Conservation (phyloP, 371 early-diverging fungal species). For the Rhizopus stolonifer region DNA sequence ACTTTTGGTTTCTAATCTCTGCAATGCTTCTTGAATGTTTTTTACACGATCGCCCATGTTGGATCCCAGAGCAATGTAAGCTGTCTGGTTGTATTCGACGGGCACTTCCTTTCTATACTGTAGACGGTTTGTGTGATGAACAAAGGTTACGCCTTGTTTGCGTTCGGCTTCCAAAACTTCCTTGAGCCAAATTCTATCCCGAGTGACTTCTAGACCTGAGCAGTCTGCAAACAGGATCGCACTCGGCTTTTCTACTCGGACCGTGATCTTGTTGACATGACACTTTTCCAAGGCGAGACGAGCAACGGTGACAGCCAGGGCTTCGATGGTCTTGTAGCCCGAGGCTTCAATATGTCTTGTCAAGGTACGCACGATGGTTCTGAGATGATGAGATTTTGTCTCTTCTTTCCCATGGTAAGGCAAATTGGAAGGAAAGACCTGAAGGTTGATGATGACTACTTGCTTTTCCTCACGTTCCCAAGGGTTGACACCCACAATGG, state of each 20-base stretch:
- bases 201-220: slow-evolving; percentile 89
- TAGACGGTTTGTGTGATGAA: slow-evolving; percentile 25
- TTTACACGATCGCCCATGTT: slow-evolving; percentile 85
- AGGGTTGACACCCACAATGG: slow-evolving; percentile 93
- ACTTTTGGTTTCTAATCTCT: slow-evolving; percentile 54
- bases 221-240: slow-evolving; percentile 90
- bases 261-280: slow-evolving; percentile 80
- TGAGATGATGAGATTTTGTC: slow-evolving; percentile 72
- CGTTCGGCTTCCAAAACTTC: slow-evolving; percentile 33
- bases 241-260: slow-evolving; percentile 89
- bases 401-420: slow-evolving; percentile 48
- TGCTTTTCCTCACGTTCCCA: slow-evolving; percentile 97
- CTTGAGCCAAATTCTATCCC: slow-evolving; percentile 61
- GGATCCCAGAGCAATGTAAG: slow-evolving; percentile 87
- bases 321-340: slow-evolving; percentile 82
- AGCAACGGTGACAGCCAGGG: slow-evolving; percentile 74
- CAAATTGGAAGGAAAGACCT: slow-evolving; percentile 63
- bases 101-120: slow-evolving; percentile 33
- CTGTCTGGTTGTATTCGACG: slow-evolving; percentile 41
- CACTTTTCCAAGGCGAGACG: slow-evolving; percentile 75
- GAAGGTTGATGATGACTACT: slow-evolving; percentile 79
- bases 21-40: slow-evolving; percentile 74
- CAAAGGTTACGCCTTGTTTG: slow-evolving; percentile 27
- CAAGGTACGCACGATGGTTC: slow-evolving; percentile 82
- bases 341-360: slow-evolving; percentile 68